These are phyloP conservation scores for Litchi chinensis DNA, from an alignment of 345 rosid genomes.

Conservation along the genomic window DNA sequence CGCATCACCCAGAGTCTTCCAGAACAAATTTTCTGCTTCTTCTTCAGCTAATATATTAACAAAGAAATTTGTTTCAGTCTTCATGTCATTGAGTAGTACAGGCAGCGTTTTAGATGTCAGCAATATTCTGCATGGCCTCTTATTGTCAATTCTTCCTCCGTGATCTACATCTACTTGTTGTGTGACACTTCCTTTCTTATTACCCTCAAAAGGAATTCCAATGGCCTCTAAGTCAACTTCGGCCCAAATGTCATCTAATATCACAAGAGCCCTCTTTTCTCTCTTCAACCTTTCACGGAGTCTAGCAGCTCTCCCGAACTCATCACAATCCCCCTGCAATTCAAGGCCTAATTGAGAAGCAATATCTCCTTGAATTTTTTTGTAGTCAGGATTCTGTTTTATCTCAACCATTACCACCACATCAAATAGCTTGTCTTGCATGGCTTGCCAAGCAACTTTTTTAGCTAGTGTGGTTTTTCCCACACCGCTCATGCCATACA, in stretches of 20 bases:
- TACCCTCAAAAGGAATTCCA: too few species aligned
- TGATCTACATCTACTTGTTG: too few species aligned
- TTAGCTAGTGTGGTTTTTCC: slow-evolving; percentile 17
- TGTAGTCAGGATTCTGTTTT: not conserved
- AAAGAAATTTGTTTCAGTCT: too few species aligned
- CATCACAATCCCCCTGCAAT: slow-evolving; percentile 8
- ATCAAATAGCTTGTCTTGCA: slow-evolving; percentile 1
- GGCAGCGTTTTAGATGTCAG: too few species aligned
- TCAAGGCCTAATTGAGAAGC: slow-evolving; percentile 5
- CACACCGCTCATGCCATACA: not conserved
- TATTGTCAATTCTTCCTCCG: too few species aligned
- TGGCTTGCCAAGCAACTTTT: slow-evolving; percentile 2
- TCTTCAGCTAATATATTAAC: too few species aligned
- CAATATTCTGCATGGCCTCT: too few species aligned
- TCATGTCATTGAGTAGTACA: too few species aligned
- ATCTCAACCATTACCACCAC: slow-evolving; percentile 17
- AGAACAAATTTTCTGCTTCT: too few species aligned
- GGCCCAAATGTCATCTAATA: slow-evolving; percentile 11
- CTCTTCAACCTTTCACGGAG: not conserved
- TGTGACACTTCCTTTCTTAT: too few species aligned
- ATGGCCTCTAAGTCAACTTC: not conserved
- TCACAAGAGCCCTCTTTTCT: not conserved
- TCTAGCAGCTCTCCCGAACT: not conserved
- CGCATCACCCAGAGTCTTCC: not conserved
- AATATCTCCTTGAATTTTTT: slow-evolving; percentile 20